Evolutionary conservation across 2,329 filamentous ascomycete species (phyloP), one percentile per base, ranked within the genome.

Genomic region (Botrytis aclada): DNA sequence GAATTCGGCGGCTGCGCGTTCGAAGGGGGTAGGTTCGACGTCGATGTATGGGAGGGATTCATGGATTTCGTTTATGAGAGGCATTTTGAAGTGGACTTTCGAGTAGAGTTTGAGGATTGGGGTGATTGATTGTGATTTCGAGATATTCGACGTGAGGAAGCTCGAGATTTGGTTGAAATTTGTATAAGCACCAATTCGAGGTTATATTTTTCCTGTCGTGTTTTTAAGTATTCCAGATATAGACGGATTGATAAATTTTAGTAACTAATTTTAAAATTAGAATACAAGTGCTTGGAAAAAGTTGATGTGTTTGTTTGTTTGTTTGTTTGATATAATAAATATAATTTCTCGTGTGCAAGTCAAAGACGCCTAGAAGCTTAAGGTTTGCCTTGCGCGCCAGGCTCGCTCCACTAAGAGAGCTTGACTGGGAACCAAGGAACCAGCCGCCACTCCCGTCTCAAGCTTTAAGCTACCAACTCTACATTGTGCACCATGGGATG

Each of bases 1-100:
- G 75, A 88, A 84, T 81, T 89, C 85, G 73, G 94, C 93, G 75
- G 89, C 87, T 72, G 86, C 83, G 79, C 93, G 89, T 79, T 90
- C 88, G 69, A 84, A 77, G 32, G 86, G 81, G 9, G 91, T 90
- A 58, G 92, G 92, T 70, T 92, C 88, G 29, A 86, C 80, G 84
- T 99, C 95, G 82, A 98, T 92, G 83, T 97, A 77, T 47, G 71
- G 76, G 72, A 77, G 75, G 71, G 74, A 81, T 41, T 81, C 80
- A 74, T 80, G 77, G 73, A 78, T 75, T 22, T 75, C 72, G 39
- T 74, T 78, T 73, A 76, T 75, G 56, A 79, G 74, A 34, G 78
- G 70, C 80, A 81, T 81, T 47, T 62, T 65, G 29, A 32, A 29
- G 43, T 51, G 10, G 29, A 61, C 47, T 61, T 54, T 51, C 9